phyloP scores from a whole-genome alignment of 2,329 filamentous ascomycete genomes.

The Sphaerulina musiva region DNA sequence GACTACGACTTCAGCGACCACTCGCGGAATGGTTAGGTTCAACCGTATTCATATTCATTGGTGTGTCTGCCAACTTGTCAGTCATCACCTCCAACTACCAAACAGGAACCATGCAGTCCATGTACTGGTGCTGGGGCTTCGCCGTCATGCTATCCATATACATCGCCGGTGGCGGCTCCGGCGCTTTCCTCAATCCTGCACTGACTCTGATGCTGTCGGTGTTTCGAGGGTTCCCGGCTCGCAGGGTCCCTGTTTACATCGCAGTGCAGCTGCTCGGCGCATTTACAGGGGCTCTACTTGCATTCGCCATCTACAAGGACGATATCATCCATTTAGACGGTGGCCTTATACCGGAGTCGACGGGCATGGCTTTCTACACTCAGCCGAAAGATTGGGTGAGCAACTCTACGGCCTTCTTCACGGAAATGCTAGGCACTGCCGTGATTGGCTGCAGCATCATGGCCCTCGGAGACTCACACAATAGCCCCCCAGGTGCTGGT shows the following conservation, averaged over 20 bases:
- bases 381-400: conserved; percentile 25
- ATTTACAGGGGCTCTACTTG: conserved; percentile 44
- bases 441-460: conserved; percentile 42
- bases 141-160: conserved; percentile 46
- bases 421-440: conserved; percentile 32
- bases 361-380: conserved; percentile 27
- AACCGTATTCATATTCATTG: conserved; percentile 28
- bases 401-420: conserved; percentile 42
- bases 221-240: conserved; percentile 50
- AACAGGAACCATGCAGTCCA: conserved; percentile 21
- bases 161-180: conserved; percentile 41
- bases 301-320: conserved; percentile 41
- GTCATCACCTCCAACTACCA: conserved; percentile 38
- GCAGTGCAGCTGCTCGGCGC: conserved; percentile 49
- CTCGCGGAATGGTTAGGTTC: conserved; percentile 56
- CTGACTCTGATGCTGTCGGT: conserved; percentile 39
- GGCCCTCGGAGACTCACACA: conserved; percentile 28
- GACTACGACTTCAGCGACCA: conserved; percentile 49
- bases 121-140: conserved; percentile 46
- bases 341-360: conserved; percentile 25
- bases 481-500: conserved; percentile 39
- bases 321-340: conserved; percentile 37
- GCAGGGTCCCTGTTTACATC: conserved; percentile 47
- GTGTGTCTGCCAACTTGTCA: conserved; percentile 25
- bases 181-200: conserved; percentile 45